Evolutionary conservation across 495 filamentous ascomycete species (phyloP), one percentile per base, ranked within the genome.

Genomic region (Immersiella caudata): DNA sequence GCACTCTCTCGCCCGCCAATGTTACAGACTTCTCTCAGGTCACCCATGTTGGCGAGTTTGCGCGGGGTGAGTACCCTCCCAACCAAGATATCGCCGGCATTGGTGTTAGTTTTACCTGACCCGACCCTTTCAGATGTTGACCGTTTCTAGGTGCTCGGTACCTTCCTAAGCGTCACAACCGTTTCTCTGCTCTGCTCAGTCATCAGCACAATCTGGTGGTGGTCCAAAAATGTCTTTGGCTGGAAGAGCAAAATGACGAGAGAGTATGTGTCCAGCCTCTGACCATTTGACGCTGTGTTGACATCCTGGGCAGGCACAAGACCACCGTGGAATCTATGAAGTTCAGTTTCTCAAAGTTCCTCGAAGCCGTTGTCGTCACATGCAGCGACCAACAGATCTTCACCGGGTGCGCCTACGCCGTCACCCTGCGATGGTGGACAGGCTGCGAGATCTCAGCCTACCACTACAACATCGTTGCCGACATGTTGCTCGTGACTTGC

Each of bases 301-400:
- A 61, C 33, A 14, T 1, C 26, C 56, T 18, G 16, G 8, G 2
- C 0, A 59, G 56, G 21, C 25, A 33, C 11, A n/a, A 33, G 0
- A 26, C 56, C 20, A 26, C 27, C 25, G 26, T 36, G 25, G 49
- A 46, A 21, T 18, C 59, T 3, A 46, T 14, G 22, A 12, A 16
- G 20, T 36, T 66, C 58, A 74, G 71, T 70, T 62, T 76, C 51
- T 61, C 74, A 7, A 69, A 73, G n/a, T 74, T 79, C 50, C 33
- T 78, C 14, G 78, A 81, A 59, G 66, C 71, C 26, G 65, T 81
- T 21, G 58, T 81, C 55, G 62, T 79, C 51, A 73, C 67, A 50
- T 80, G 78, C 66, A 79, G 77, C 60, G 79, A 81, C 67, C 79
- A 81, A 64, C 77, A 81, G 52, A 60, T 81, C 51, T 78, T 81